phyloP scores from a whole-genome alignment of 2,329 filamentous ascomycete species.

The Cytospora paraplurivora region DNA sequence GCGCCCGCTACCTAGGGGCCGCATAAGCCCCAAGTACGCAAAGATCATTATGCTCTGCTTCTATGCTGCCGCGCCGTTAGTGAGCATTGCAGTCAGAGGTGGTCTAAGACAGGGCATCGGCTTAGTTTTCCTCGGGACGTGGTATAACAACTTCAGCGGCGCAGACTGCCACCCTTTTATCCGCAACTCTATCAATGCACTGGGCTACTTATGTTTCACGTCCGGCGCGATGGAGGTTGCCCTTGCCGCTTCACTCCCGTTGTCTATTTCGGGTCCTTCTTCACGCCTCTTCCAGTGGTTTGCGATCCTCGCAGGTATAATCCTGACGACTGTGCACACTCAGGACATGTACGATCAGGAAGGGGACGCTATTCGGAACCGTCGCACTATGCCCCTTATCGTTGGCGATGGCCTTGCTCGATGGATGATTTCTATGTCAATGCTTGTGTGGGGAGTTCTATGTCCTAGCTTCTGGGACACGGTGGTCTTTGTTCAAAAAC shows the following conservation, averaged over 20 bases:
- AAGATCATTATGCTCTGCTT: slow-evolving; percentile 29
- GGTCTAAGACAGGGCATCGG: not conserved
- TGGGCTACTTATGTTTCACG: slow-evolving; percentile 26
- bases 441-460: not conserved
- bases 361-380: slow-evolving; percentile 31
- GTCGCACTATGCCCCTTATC: slow-evolving; percentile 32
- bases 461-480: not conserved
- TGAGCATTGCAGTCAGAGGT: slow-evolving; percentile 23
- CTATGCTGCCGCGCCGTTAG: not conserved
- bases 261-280: not conserved
- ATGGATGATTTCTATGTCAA: not conserved
- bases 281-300: slow-evolving; percentile 24
- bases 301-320: slow-evolving; percentile 23
- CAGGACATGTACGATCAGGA: slow-evolving; percentile 35
- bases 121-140: slow-evolving; percentile 9
- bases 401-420: slow-evolving; percentile 5
- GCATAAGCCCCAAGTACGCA: slow-evolving; percentile 23
- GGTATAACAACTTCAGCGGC: slow-evolving; percentile 32
- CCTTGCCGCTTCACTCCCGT: not conserved
- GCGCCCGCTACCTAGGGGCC: slow-evolving; percentile 1
- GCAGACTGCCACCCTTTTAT: slow-evolving; percentile 35
- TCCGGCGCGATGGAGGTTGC: slow-evolving; percentile 23
- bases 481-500: not conserved
- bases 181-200: slow-evolving; percentile 30
- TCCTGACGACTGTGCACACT: slow-evolving; percentile 34